These are phyloP conservation scores for Colletotrichum lupini DNA, from an alignment of 2,329 filamentous ascomycete species.

Conservation along the genomic window DNA sequence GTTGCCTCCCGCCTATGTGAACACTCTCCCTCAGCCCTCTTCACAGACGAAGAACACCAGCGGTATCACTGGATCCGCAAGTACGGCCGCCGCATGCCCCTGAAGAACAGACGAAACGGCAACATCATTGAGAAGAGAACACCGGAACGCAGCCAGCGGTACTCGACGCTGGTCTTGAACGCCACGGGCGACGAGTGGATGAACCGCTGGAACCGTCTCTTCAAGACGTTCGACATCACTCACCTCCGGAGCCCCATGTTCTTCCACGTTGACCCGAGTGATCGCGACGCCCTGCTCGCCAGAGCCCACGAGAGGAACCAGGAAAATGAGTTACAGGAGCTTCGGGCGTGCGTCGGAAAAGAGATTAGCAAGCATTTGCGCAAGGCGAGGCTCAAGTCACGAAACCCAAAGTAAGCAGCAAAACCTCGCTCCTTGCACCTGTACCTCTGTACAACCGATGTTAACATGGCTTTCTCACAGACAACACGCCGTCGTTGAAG, in stretches of 20 bases:
- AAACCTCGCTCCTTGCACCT: constrained; percentile 12
- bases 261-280: constrained; percentile 82
- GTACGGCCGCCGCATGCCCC: constrained; percentile 68
- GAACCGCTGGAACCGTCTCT: constrained; percentile 76
- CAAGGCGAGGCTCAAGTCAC: constrained; percentile 51
- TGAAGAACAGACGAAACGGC: constrained; percentile 63
- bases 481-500: constrained; percentile 58
- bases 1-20: constrained; percentile 79
- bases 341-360: constrained; percentile 80
- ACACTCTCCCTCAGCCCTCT: constrained; percentile 79
- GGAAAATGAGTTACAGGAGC: constrained; percentile 75
- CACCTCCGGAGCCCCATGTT: constrained; percentile 85
- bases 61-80: constrained; percentile 83
- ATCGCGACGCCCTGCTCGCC: constrained; percentile 78
- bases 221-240: constrained; percentile 75
- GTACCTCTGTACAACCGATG: background rate
- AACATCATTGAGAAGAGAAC: constrained; percentile 38
- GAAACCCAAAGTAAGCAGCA: constrained; percentile 32
- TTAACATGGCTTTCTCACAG: constrained; percentile 44
- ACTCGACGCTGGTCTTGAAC: constrained; percentile 70
- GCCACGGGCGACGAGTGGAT: constrained; percentile 74
- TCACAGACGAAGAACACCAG: constrained; percentile 85
- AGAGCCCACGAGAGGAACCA: constrained; percentile 72
- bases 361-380: constrained; percentile 83
- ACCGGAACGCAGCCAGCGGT: constrained; percentile 39